Conservation (phyloP, 2,329 filamentous ascomycete species). For the Lachnellula cervina region DNA sequence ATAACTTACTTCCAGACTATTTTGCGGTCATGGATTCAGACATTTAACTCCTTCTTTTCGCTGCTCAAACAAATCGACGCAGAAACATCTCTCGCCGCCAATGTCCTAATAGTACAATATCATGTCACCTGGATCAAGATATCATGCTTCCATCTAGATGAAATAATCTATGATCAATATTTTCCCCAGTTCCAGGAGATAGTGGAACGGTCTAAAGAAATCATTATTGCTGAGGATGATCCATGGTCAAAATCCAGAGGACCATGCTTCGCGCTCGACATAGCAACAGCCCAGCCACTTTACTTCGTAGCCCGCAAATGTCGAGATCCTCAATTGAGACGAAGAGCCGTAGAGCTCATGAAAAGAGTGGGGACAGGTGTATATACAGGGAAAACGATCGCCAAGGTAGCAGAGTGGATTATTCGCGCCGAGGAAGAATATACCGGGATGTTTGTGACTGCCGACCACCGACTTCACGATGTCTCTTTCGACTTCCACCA, state of each 20-base stretch:
- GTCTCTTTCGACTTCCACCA: constrained; percentile 6
- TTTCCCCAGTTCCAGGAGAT: not conserved
- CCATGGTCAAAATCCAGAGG: not conserved
- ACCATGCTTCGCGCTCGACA: constrained; percentile 6
- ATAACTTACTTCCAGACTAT: not conserved
- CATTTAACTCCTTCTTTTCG: not conserved
- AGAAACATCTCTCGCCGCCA: not conserved
- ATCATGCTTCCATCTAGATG: not conserved
- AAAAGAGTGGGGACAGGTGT: constrained; percentile 4
- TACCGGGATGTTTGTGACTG: not conserved
- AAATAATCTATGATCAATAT: constrained; percentile 8
- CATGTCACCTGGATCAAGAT: constrained; percentile 3
- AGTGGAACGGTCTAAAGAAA: not conserved
- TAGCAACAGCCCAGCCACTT: constrained; percentile 3
- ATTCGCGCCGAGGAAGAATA: constrained; percentile 1
- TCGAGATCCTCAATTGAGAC: constrained; percentile 3
- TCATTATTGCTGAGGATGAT: not conserved
- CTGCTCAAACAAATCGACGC: not conserved
- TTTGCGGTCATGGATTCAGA: not conserved
- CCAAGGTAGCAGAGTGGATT: constrained; percentile 4
- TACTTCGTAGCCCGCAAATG: constrained; percentile 6
- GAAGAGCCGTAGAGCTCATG: constrained; percentile 4
- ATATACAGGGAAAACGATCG: constrained; percentile 2
- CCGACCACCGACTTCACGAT: constrained; percentile 2
- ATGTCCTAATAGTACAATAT: not conserved